phyloP scores from a whole-genome alignment of 2,329 filamentous ascomycete species.

The Falciphora oryzae region DNA sequence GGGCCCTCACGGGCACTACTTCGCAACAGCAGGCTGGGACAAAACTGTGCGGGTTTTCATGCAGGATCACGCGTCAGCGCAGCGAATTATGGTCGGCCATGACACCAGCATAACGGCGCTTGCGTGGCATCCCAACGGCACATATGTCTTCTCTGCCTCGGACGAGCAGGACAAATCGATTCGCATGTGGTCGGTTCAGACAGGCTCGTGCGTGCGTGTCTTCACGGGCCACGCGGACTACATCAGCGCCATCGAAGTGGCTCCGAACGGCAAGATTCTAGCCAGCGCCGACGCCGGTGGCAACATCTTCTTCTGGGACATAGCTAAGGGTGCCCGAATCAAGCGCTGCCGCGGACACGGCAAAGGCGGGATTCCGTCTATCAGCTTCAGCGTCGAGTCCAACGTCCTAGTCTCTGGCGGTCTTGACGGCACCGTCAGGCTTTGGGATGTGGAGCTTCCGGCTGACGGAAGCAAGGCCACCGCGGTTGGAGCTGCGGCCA shows the following conservation, averaged over 20 bases:
- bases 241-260: constrained; percentile 77
- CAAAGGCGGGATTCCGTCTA: constrained; percentile 87
- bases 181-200: constrained; percentile 93
- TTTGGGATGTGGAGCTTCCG: constrained; percentile 84
- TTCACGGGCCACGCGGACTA: constrained; percentile 89
- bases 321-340: constrained; percentile 76
- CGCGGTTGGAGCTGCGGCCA: constrained; percentile 19
- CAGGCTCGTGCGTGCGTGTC: constrained; percentile 80
- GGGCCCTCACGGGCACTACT: constrained; percentile 94
- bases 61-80: constrained; percentile 84
- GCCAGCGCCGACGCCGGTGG: constrained; percentile 85
- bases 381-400: constrained; percentile 91
- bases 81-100: constrained; percentile 85
- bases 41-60: constrained; percentile 87
- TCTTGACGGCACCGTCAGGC: constrained; percentile 83
- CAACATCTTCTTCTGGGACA: constrained; percentile 91
- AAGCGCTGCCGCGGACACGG: constrained; percentile 94
- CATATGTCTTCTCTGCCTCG: constrained; percentile 89
- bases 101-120: constrained; percentile 88
- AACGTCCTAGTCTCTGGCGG: constrained; percentile 85
- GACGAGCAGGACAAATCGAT: constrained; percentile 82
- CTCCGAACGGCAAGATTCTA: constrained; percentile 82
- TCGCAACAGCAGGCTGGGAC: constrained; percentile 80
- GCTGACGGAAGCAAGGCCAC: constrained; percentile 57
- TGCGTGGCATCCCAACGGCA: constrained; percentile 91